Base-by-base conservation (phyloP, 345 rosid species). In the Punica granatum region DNA sequence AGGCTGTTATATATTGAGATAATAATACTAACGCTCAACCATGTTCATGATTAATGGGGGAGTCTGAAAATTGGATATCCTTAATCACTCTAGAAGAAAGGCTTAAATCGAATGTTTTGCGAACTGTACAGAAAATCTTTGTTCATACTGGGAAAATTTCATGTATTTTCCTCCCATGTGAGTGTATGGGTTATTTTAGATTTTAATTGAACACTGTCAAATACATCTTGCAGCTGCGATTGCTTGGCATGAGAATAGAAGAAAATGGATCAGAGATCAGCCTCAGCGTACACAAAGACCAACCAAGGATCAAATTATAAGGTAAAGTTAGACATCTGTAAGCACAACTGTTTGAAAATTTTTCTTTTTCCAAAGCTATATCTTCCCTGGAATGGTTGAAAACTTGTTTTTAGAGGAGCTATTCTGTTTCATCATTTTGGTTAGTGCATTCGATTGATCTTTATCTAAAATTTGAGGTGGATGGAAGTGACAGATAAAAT, bases 181-280 rank as follows among this genome's bases (percentile, higher is more conserved):
- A 0, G 1, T 37, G 41, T 37, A 4, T 37, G 13, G 30, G 60
- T 3, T 56, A 28, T 30, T 56, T 56, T 26, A 51, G 23, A 56
- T 56, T 13, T 30, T 56, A 26, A 13, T 30, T 3, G 31, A 26
- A 2, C 12, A 56, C 61, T 25, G 10, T 7, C 34, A 11, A 26
- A 67, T 68, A 11, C 67, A 51, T 66, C 68, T 64, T 69, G 72
- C 70, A 92, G 98, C 89, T 74, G 91, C 76, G 68, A 73, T 72
- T 65, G 62, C 86, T 33, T 92, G 98, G 96, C 85, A 83, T 60
- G 96, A 92, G 73, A 84, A 18, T 68, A 82, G 98, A 73, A 83
- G 75, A 72, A 88, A 73, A 81, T 92, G 96, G 98, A 78, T 79
- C 16, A 88, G 98, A 74, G 89, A 86, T 69, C 79, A 69, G 68